A percentile compares a stretch with the other conserved stretches of the same genome.
Conservation (phyloP, 2,329 filamentous ascomycete species). For the Colletotrichum higginsianum region DNA sequence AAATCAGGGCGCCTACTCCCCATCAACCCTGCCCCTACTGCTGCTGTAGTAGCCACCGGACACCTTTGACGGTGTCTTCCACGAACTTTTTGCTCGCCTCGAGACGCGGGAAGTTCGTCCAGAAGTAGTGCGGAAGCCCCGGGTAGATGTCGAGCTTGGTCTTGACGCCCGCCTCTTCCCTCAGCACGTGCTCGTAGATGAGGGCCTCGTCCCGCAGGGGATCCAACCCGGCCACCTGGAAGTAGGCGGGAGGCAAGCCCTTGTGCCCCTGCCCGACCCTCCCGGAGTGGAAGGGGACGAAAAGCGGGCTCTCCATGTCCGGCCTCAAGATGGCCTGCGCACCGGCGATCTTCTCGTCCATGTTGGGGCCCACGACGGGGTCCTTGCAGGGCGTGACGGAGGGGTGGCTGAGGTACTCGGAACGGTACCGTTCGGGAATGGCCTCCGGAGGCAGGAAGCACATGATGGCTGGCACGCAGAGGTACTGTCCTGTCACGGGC, state of each 20-base stretch:
- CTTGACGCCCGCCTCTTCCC: constrained; percentile 59
- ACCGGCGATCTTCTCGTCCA: not conserved
- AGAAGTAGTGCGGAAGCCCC: constrained; percentile 38
- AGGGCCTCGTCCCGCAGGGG: constrained; percentile 66
- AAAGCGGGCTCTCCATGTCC: constrained; percentile 37
- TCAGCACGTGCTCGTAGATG: constrained; percentile 65
- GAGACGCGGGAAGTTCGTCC: constrained; percentile 29
- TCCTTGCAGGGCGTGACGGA: constrained; percentile 8
- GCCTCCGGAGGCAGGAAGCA: constrained; percentile 22
- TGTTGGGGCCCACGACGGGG: not conserved
- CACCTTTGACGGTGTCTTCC: constrained; percentile 22
- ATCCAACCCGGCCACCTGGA: constrained; percentile 67
- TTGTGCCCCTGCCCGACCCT: constrained; percentile 17
- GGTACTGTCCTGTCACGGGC: constrained; percentile 56
- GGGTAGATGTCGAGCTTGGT: constrained; percentile 56
- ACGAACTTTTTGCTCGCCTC: constrained; percentile 24
- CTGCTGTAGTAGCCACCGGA: constrained; percentile 32
- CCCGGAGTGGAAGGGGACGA: constrained; percentile 29
- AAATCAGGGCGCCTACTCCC: too few species aligned
- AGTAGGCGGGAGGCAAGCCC: constrained; percentile 40
- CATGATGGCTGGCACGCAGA: constrained; percentile 32
- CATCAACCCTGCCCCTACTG: not conserved
- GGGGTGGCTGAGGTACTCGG: constrained; percentile 36
- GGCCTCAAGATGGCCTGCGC: constrained; percentile 9
- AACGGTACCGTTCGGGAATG: constrained; percentile 27